Evolutionary conservation across 2,329 filamentous ascomycete species (phyloP).

Genomic region (Xylariales sp.): DNA sequence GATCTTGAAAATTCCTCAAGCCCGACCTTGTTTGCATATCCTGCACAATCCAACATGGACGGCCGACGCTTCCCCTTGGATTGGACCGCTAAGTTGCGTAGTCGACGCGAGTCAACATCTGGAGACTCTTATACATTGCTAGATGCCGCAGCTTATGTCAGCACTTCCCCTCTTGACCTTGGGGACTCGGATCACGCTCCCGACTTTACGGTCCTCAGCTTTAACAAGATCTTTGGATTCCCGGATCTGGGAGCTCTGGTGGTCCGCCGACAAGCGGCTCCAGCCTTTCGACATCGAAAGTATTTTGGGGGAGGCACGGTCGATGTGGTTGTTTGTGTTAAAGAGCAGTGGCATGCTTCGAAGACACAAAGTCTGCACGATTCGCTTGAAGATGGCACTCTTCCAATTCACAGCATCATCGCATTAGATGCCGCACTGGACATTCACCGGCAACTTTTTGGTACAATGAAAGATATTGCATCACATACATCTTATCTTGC

Average conservation of each 20-base stretch:
- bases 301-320: constrained; percentile 97
- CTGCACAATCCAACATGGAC: constrained; percentile 91
- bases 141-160: constrained; percentile 77
- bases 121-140: constrained; percentile 61
- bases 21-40: constrained; percentile 66
- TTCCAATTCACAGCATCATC: constrained; percentile 86
- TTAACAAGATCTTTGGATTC: constrained; percentile 98
- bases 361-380: constrained; percentile 73
- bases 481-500: constrained; percentile 66
- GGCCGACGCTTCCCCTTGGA: constrained; percentile 67
- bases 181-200: constrained; percentile 56
- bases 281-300: constrained; percentile 59
- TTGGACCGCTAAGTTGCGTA: constrained; percentile 56
- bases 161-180: constrained; percentile 73
- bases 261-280: constrained; percentile 65
- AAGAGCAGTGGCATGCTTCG: constrained; percentile 75
- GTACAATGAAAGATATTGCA: constrained; percentile 64
- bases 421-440: constrained; percentile 72
- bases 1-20: constrained; percentile 16
- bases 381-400: constrained; percentile 81
- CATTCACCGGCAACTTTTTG: constrained; percentile 65
- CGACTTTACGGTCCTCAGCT: constrained; percentile 82
- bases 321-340: constrained; percentile 76
- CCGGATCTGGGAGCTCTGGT: constrained; percentile 85
- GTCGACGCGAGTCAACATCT: constrained; percentile 19